Evolutionary conservation across 148 eudicot genomes (phyloP), one percentile per base, ranked within the genome.

Genomic region (Nepenthes gracilis): DNA sequence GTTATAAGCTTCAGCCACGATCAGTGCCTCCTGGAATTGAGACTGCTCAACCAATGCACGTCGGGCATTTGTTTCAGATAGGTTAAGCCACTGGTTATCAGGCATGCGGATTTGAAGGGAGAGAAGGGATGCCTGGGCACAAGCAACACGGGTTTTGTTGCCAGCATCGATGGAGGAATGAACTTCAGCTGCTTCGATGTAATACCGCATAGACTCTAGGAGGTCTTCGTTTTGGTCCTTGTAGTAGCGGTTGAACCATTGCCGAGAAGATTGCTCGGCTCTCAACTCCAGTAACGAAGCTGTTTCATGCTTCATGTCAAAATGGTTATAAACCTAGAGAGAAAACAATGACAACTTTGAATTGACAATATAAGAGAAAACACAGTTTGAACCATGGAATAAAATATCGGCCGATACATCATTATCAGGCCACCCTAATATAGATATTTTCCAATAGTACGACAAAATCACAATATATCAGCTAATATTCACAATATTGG

Each of bases 21-120:
- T 88, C 33, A 93, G 72, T 36, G 99, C 99, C 65, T 93, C 99
- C 66, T 86, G 99, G 69, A 93, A 93, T 57, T 86, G 84, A 55
- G 95, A 82, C 72, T 93, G 99, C 48, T 86, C 91, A 43, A 84
- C 96, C 9, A 93, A 87, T 35, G 81, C 81, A 37, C 89, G 64
- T 1, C 99, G 78, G 12, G 99, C 99, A 55, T 83, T 82, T 36
- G 96, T 93, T 75, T 84, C 99, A 35, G 99, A 76, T 4, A 86
- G 80, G 69, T 84, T 78, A 15, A 89, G 88, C 95, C 96, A 93
- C 47, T 75, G 72, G 45, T 78, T 64, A 77, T 93, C 99, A 54
- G 99, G 99, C 96, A 93, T 93, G 43, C 99, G 83, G 54, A 93
- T 93, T 71, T 93, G 95, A 57, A 93, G 96, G 54, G 95, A 93